Base-by-base conservation (phyloP, 306 rosid genomes). In the Quercus dentata region DNA sequence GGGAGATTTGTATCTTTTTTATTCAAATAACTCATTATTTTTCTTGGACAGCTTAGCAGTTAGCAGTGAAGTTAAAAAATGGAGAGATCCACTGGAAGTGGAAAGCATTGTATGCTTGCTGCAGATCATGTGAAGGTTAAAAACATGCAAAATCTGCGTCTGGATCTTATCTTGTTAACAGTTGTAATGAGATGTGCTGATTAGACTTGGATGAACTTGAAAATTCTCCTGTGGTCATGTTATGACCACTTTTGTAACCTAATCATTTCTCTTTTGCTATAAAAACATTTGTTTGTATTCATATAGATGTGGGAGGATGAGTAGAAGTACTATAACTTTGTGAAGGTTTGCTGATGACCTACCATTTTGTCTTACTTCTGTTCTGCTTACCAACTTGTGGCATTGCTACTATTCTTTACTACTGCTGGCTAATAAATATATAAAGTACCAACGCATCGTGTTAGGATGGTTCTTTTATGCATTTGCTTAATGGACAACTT, bases 181-280 rank as follows among this genome's bases (percentile, higher is more conserved):
- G 80, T 76, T 80, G 74, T 82, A 76, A 44, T 84, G 80, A 79
- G 84, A 85, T 83, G 78, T 82, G 81, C 78, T 80, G 71, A 82
- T 49, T 79, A 64, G 82, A 71, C 72, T 55, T 84, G 46, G 71
- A 71, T 74, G 75, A 80, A 79, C 80, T 78, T 76, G 84, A 81
- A 77, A 82, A 13, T 56, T 73, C 79, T 8, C 81, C 6, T 57
- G 54, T 73, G 72, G 64, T 71, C 85, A 56, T 74, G 74, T 23
- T 63, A 56, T 54, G 79, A 76, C 69, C 69, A 68, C 56, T 85
- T 54, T 77, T 79, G 67, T 30, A 46, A 68, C 68, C 74, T n/a
- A 52, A 33, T 49, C 38, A 10, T 65, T 38, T 54, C 51, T 52
- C 46, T 59, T 55, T 68, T 13, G 54, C 54, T 74, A 20, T 71